Conservation (phyloP, 495 filamentous ascomycete species). For the Xylaria bambusicola region DNA sequence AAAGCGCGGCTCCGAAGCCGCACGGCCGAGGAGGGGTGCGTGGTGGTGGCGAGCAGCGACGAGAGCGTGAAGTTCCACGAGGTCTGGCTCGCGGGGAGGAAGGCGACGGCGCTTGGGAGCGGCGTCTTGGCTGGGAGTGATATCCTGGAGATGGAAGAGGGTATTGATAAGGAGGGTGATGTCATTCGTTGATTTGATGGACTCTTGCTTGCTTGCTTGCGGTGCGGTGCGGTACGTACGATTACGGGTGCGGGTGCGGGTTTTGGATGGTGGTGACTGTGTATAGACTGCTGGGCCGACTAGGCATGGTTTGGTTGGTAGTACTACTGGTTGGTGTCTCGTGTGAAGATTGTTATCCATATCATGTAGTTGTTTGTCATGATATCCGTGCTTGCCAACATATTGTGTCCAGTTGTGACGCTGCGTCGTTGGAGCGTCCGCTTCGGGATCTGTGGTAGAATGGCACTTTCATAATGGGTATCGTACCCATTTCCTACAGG, state of each 20-base stretch:
- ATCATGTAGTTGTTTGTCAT: too few relatives aligned
- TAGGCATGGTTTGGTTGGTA: too few relatives aligned
- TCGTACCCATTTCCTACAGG: too few relatives aligned
- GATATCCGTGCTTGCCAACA: too few relatives aligned
- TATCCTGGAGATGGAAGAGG: slow-evolving; percentile 83
- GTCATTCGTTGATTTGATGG: slow-evolving; percentile 54
- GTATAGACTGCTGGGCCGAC: too few relatives aligned
- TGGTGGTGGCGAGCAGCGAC: slow-evolving; percentile 92
- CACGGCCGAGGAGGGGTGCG: slow-evolving; percentile 81
- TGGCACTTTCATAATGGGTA: too few relatives aligned
- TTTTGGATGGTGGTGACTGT: too few relatives aligned
- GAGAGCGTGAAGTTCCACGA: slow-evolving; percentile 96
- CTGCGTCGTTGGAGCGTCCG: too few relatives aligned
- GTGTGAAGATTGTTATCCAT: too few relatives aligned
- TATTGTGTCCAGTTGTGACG: too few relatives aligned
- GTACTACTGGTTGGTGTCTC: too few relatives aligned
- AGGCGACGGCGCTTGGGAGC: slow-evolving; percentile 53
- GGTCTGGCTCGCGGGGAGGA: slow-evolving; percentile 74
- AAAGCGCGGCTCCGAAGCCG: slow-evolving; percentile 42
- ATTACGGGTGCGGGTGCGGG: neutral
- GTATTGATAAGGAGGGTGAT: slow-evolving; percentile 75
- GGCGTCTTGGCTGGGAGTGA: slow-evolving; percentile 82
- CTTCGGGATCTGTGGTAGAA: too few relatives aligned
- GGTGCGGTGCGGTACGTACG: neutral
- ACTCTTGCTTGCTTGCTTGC: neutral